phyloP scores from a whole-genome alignment of 148 eudicot genomes.

The Chenopodium quinoa region DNA sequence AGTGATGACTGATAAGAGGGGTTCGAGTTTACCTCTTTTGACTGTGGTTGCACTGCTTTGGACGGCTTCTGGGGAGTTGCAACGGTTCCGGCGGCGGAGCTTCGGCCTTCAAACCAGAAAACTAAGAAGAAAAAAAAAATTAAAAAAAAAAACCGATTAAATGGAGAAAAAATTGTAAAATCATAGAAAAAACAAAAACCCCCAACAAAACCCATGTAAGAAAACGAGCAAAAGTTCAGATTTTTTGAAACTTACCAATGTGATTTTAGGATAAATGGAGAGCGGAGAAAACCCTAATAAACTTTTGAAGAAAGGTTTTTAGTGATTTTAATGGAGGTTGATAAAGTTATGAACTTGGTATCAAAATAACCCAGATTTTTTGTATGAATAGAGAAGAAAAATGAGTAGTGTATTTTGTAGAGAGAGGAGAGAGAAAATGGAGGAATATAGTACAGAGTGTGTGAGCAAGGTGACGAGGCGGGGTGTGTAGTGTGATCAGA shows the following conservation, averaged over 20 bases:
- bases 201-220: neutral
- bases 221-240: neutral
- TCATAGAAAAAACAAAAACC: neutral
- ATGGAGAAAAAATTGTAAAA: no score
- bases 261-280: neutral
- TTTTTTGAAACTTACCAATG: neutral
- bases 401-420: no score
- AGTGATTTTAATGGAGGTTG: neutral
- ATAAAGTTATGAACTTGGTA: neutral
- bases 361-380: neutral
- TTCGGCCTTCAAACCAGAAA: neutral
- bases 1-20: no score
- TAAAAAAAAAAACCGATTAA: neutral
- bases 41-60: no score
- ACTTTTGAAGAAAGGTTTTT: neutral
- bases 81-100: no score
- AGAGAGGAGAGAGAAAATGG: neutral
- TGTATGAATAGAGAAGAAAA: no score
- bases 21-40: neutral
- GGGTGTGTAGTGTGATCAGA: slow-evolving; percentile 17
- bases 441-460: neutral
- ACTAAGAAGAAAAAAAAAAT: neutral
- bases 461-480: no score
- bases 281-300: slow-evolving; percentile 1
- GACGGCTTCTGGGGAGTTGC: no score